Conservation (phyloP, 1,284 basidiomycete genomes). For the Cutaneotrichosporon dermatis region DNA sequence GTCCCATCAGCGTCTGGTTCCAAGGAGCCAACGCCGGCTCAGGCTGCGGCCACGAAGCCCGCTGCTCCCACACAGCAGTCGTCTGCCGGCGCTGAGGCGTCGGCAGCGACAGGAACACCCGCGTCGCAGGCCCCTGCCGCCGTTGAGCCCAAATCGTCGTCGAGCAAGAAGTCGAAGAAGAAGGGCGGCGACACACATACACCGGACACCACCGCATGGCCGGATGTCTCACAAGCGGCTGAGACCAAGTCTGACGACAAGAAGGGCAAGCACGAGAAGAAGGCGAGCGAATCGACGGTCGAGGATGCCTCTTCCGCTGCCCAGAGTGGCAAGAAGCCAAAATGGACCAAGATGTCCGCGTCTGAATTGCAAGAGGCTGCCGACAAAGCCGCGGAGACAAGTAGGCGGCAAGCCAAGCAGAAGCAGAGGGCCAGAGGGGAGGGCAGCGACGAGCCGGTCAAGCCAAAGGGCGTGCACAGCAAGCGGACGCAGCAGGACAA, state of each 20-base stretch:
- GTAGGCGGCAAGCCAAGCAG: constrained; percentile 23
- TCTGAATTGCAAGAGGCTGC: constrained; percentile 47
- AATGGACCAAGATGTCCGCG: constrained; percentile 49
- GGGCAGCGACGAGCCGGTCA: constrained; percentile 13
- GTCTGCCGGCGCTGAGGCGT: background rate
- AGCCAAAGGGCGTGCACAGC: constrained; percentile 11
- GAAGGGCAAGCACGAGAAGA: constrained; percentile 28
- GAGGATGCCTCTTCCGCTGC: constrained; percentile 14
- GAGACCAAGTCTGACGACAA: constrained; percentile 27
- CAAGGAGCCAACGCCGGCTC: constrained; percentile 5
- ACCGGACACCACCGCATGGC: constrained; percentile 37
- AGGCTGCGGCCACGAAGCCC: background rate
- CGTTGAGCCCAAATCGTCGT: background rate
- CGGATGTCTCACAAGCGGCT: constrained; percentile 38
- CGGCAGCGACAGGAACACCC: background rate
- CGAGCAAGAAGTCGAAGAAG: constrained; percentile 19
- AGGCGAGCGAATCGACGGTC: constrained; percentile 19
- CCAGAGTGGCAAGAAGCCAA: constrained; percentile 37
- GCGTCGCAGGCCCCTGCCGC: background rate
- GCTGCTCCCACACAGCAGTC: background rate
- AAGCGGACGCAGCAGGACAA: constrained; percentile 2
- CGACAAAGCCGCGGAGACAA: constrained; percentile 40
- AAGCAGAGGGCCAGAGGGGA: constrained; percentile 16
- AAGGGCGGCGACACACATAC: constrained; percentile 14
- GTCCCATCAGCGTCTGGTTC: constrained; percentile 7